Evolutionary conservation across 192 early-diverging fungal species (phyloP), one percentile per base, ranked within the genome.

Genomic region (Dimargaris cristalligena): DNA sequence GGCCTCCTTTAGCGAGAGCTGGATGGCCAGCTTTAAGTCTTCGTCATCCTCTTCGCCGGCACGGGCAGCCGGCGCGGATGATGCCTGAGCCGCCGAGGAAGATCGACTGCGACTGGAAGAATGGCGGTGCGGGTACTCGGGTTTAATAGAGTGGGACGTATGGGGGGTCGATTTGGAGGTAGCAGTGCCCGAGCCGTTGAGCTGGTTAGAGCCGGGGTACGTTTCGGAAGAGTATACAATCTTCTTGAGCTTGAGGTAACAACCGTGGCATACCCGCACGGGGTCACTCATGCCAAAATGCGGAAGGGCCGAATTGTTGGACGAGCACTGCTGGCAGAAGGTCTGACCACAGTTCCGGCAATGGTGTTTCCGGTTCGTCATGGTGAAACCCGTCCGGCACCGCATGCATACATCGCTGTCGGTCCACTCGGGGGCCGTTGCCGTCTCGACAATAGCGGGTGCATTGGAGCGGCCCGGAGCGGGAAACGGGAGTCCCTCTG

Each of bases 321-420:
- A 84, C 10, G 92, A 97, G 68, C 96, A 99, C 52, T 87, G 76
- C 23, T 87, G 79, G 72, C 94, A 97, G 62, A 88, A 97, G 22
- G 90, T 92, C 34, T 84, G 72, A 18, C 96, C 96, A 67, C 96
- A 99, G 63, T 93, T 88, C 66, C 96, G 85, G 63, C 96, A 99
- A 71, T 99, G 96, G 68, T 99, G 96, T 68, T 97, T 96, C 59
- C 96, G 80, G 68, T 93, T 97, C 41, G 92, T 90, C 2, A 91
- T 74, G 20, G 94, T 96, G 63, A 99, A 99, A 10, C 72, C 62
- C 1, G 90, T 88, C 54, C 96, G 78, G 69, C 96, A 99, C 46
- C 96, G 81, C 74, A 85, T 86, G 70, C 96, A 99, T 13, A 91
- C 82, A 60, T 90, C 84, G 44, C 85, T 87, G 65, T 97, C 94